phyloP scores from a whole-genome alignment of 768 basidiomycete genomes.

The Termitomyces sp. region DNA sequence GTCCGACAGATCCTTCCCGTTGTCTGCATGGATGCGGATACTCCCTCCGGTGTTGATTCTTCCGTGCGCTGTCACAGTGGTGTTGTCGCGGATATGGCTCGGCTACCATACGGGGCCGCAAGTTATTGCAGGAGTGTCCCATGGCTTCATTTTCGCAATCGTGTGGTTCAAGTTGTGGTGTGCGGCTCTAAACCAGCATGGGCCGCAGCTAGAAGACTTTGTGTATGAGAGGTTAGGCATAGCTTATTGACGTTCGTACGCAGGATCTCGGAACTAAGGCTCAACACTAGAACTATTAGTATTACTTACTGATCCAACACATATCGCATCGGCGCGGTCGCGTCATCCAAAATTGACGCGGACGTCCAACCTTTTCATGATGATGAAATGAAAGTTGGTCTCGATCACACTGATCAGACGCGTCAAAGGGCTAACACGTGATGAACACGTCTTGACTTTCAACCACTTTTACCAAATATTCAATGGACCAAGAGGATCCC shows the following conservation, averaged over 20 bases:
- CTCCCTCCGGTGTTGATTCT: constrained; percentile 43
- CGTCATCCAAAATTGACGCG: too few species aligned
- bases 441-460: constrained; percentile 6
- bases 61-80: constrained; percentile 53
- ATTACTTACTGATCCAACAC: too few species aligned
- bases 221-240: neutral
- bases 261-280: too few species aligned
- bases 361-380: too few species aligned
- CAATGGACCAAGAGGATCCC: constrained; percentile 73
- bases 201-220: constrained; percentile 8
- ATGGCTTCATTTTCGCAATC: constrained; percentile 50
- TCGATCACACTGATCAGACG: too few species aligned
- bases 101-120: constrained; percentile 76
- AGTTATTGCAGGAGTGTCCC: constrained; percentile 54
- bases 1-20: constrained; percentile 50
- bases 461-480: constrained; percentile 13
- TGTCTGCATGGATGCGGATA: constrained; percentile 33
- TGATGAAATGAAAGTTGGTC: too few species aligned
- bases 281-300: too few species aligned
- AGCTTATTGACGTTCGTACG: neutral
- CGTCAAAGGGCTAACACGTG: constrained; percentile 1
- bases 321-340: too few species aligned
- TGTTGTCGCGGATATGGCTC: constrained; percentile 68
- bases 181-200: constrained; percentile 15
- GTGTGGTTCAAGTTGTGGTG: constrained; percentile 61